These are phyloP conservation scores for Karstenula rhodostoma DNA, from an alignment of 2,329 filamentous ascomycete species.

Conservation along the genomic window DNA sequence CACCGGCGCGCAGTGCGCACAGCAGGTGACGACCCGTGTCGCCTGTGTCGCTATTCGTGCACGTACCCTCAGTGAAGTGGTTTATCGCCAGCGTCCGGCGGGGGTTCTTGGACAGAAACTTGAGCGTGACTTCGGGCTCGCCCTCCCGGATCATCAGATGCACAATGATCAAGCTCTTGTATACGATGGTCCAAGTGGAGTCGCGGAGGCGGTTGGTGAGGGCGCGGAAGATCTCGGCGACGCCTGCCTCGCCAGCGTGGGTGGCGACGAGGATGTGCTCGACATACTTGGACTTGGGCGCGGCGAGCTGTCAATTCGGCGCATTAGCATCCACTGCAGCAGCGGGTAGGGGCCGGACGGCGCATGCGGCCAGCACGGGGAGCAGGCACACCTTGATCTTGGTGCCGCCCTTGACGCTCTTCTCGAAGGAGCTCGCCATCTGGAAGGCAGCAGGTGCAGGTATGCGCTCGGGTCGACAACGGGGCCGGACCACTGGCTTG, in stretches of 20 bases:
- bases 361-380: not conserved
- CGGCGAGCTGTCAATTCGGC: slow-evolving; percentile 72
- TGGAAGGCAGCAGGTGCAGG: slow-evolving; percentile 8
- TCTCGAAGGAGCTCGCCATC: slow-evolving; percentile 94
- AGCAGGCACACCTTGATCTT: slow-evolving; percentile 81
- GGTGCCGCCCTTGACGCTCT: slow-evolving; percentile 97
- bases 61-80: slow-evolving; percentile 88
- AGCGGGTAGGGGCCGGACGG: slow-evolving; percentile 1
- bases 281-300: slow-evolving; percentile 99
- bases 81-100: slow-evolving; percentile 82
- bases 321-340: slow-evolving; percentile 29
- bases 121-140: slow-evolving; percentile 84
- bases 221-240: slow-evolving; percentile 93
- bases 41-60: not conserved
- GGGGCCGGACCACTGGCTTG: slow-evolving; percentile 26
- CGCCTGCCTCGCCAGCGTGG: slow-evolving; percentile 90
- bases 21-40: not conserved
- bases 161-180: slow-evolving; percentile 95
- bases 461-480: slow-evolving; percentile 23
- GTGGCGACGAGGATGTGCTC: slow-evolving; percentile 97
- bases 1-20: no score
- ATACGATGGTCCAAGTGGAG: slow-evolving; percentile 99
- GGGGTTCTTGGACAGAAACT: slow-evolving; percentile 82
- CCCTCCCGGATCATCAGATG: slow-evolving; percentile 98
- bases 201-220: slow-evolving; percentile 89